Evolutionary conservation across 441 rosid species (phyloP).

Genomic region (Populus hybrid): DNA sequence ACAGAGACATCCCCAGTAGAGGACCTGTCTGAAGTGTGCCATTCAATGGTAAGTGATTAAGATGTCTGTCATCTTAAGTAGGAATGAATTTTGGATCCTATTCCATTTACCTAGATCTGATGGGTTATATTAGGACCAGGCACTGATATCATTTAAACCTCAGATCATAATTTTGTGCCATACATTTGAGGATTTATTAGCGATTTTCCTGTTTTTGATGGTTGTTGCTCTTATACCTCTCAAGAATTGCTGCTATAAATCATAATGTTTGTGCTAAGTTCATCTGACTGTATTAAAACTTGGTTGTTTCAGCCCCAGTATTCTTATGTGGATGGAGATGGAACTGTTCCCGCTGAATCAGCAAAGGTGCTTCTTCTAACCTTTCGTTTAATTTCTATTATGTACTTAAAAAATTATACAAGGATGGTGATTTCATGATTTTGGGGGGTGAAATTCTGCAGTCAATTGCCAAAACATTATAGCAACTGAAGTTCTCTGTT

Average conservation of each 20-base stretch:
- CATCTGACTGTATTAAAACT: not conserved
- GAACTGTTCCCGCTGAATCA: constrained; percentile 87
- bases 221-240: not conserved
- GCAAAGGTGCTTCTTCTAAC: constrained; percentile 45
- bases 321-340: constrained; percentile 54
- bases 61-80: not conserved
- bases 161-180: not conserved
- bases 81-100: not conserved
- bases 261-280: not conserved
- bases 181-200: not conserved
- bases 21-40: constrained; percentile 82
- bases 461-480: not conserved
- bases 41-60: constrained; percentile 53
- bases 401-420: not conserved
- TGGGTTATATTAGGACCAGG: not conserved
- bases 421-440: not conserved
- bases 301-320: constrained; percentile 59
- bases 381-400: constrained; percentile 8
- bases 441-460: not conserved
- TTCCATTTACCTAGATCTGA: not conserved
- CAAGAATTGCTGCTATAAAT: not conserved
- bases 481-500: not conserved
- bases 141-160: not conserved
- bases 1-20: constrained; percentile 62
- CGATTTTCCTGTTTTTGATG: not conserved